A percentile compares a stretch with the other conserved stretches of the same genome.
Conservation (phyloP, 805 yeast genomes). For the Wickerhamiella galacta region DNA sequence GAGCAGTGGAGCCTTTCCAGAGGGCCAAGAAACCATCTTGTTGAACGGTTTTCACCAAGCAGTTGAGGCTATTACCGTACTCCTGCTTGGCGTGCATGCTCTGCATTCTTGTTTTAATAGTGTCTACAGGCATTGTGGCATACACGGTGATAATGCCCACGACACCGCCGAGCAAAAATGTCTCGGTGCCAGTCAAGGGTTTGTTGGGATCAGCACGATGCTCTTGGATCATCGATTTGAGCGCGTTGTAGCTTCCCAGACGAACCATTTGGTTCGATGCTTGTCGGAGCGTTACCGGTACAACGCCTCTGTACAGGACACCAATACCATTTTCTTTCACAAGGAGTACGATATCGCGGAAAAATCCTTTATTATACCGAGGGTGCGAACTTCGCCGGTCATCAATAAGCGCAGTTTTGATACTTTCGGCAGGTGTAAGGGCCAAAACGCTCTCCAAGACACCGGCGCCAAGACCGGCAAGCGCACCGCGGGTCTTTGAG, state of each 20-base stretch:
- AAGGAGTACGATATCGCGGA: conserved; percentile 47
- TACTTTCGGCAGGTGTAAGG: conserved; percentile 93
- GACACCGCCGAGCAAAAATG: conserved; percentile 77
- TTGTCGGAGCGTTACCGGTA: conserved; percentile 89
- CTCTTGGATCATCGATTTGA: conserved; percentile 63
- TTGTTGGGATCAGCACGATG: conserved; percentile 50
- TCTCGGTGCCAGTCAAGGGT: conserved; percentile 61
- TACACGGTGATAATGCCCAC: conserved; percentile 82
- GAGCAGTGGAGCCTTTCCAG: conserved; percentile 98
- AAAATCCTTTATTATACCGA: conserved; percentile 41
- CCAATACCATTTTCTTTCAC: conserved; percentile 62
- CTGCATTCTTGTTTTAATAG: conserved; percentile 95
- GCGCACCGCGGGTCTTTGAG: conserved; percentile 76
- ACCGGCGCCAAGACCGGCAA: conserved; percentile 98
- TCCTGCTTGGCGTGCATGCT: conserved; percentile 58
- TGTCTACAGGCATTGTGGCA: conserved; percentile 86
- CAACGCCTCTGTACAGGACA: conserved; percentile 75
- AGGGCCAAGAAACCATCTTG: conserved; percentile 83
- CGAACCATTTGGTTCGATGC: conserved; percentile 93
- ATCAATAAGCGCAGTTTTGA: conserved; percentile 89
- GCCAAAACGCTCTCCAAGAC: conserved; percentile 80
- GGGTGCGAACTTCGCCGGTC: conserved; percentile 69
- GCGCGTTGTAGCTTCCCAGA: conserved; percentile 78
- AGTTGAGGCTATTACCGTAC: conserved; percentile 63
- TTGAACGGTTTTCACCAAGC: conserved; percentile 61